Base-by-base conservation (phyloP, 768 basidiomycete species). In the Rhizopogon sp. region DNA sequence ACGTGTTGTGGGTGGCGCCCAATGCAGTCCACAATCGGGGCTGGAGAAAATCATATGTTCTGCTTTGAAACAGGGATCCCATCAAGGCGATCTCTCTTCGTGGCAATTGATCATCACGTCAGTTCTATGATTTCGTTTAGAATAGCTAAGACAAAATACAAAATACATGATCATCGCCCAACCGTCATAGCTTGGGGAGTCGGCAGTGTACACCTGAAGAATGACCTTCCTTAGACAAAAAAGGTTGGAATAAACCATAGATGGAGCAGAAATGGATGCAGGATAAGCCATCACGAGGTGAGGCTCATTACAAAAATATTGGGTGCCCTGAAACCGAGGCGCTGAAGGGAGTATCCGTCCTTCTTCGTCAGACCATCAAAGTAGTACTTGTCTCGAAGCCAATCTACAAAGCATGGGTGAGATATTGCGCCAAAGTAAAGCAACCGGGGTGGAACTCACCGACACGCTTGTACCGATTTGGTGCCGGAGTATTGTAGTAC, bases 271-370 rank as follows among this genome's bases (percentile, higher is more conserved):
- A 52, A 14, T 20, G 52, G 41, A 46, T 58, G 59, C 47, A 52
- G 57, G 42, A 43, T 39, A 50, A 22, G 29, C 8, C 47, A 52
- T 72, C 67, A 84, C n/a, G 75, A 69, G 10, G 75, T 73, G 40
- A 88, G 58, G 53, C 78, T 77, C 85, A 92, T 82, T 39, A 90
- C 75, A 64, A 89, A 89, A 39, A 91, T 79, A 64, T 93, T 92
- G 6, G 89, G 82, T 3, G 90, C 90, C 53, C 76, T 79, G 70
- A 82, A 93, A 1, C 90, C 90, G 29, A 93, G 80, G 6, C 88
- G 79, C 8, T 74, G 65, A 28, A 70, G 60, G 2, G 78, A 73
- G 60, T 91, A 92, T 7, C 61, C 63, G 59, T 90, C 87, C 58
- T 85, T 80, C 64, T 75, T 81, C 10, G 60, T 60, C 54, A 93